phyloP scores from a whole-genome alignment of 306 rosid species.

The Cicer chorassanicum region DNA sequence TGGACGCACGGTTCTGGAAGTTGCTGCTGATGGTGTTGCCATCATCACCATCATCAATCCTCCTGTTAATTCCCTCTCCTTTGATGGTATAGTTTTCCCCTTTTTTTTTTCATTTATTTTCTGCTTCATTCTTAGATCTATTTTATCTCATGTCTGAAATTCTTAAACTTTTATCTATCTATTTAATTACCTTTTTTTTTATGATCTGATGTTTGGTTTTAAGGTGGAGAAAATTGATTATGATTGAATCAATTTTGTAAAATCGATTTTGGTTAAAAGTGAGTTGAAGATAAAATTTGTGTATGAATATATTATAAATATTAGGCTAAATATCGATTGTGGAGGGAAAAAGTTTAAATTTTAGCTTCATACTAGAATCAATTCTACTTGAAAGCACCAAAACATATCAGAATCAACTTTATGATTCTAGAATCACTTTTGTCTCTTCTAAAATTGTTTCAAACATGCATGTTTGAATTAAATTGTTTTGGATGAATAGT shows the following conservation, averaged over 20 bases:
- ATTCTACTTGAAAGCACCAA: not conserved
- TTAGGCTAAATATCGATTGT: not conserved
- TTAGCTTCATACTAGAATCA: not conserved
- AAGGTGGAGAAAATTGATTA: not conserved
- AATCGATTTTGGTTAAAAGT: not conserved
- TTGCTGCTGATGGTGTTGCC: conserved; percentile 90
- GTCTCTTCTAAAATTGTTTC: not conserved
- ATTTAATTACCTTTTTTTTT: not conserved
- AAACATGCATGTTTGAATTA: not conserved
- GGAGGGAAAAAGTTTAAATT: not conserved
- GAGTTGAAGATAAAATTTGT: not conserved
- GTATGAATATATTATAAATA: not conserved
- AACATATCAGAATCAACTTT: not conserved
- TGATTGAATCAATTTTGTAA: not conserved
- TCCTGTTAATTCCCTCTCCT: conserved; percentile 94
- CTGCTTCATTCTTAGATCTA: conserved; percentile 6
- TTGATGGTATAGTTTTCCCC: conserved; percentile 61
- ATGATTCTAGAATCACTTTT: not conserved
- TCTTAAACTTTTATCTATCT: not conserved
- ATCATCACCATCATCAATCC: conserved; percentile 88
- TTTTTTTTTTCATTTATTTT: not conserved
- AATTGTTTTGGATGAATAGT: not conserved
- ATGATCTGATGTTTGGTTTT: not conserved
- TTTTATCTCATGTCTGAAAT: not conserved
- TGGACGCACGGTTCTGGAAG: conserved; percentile 68